Conservation (phyloP, 2,329 filamentous ascomycete genomes). For the Fusarium stilboides region DNA sequence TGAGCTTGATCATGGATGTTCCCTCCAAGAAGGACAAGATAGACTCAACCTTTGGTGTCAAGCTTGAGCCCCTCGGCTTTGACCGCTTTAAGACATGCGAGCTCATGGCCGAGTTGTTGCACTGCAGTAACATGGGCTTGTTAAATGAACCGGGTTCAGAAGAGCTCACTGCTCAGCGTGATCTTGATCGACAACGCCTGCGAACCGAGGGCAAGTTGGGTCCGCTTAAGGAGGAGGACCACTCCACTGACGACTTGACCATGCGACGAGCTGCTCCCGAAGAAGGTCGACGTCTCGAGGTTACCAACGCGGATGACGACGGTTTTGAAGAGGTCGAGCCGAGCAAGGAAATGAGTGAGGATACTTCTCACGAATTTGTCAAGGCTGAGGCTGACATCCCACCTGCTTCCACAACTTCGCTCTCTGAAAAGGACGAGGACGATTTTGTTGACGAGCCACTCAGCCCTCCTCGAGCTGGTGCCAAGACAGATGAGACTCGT, state of each 20-base stretch:
- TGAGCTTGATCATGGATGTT: constrained; percentile 87
- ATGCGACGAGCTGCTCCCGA: constrained; percentile 69
- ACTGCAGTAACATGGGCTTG: constrained; percentile 98
- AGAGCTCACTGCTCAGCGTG: constrained; percentile 83
- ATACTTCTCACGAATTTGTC: constrained; percentile 78
- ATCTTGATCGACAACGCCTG: constrained; percentile 84
- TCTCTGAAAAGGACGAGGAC: constrained; percentile 72
- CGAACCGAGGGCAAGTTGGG: constrained; percentile 81
- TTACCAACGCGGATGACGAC: constrained; percentile 88
- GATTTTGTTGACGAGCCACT: constrained; percentile 86
- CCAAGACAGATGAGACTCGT: constrained; percentile 67
- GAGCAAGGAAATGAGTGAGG: constrained; percentile 79
- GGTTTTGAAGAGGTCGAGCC: constrained; percentile 91
- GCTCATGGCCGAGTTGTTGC: constrained; percentile 95
- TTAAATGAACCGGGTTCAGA: constrained; percentile 94
- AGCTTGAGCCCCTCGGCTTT: constrained; percentile 94
- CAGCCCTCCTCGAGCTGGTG: constrained; percentile 75
- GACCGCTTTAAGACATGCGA: constrained; percentile 99
- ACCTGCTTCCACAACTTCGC: constrained; percentile 47
- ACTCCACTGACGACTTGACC: constrained; percentile 70
- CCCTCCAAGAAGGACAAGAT: constrained; percentile 81
- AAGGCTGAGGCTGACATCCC: constrained; percentile 70
- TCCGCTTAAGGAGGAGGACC: constrained; percentile 58
- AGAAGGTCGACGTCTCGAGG: constrained; percentile 81
- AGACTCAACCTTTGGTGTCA: constrained; percentile 89